These are phyloP conservation scores for Populus hybrid DNA, from an alignment of 441 rosid species.

Conservation along the genomic window DNA sequence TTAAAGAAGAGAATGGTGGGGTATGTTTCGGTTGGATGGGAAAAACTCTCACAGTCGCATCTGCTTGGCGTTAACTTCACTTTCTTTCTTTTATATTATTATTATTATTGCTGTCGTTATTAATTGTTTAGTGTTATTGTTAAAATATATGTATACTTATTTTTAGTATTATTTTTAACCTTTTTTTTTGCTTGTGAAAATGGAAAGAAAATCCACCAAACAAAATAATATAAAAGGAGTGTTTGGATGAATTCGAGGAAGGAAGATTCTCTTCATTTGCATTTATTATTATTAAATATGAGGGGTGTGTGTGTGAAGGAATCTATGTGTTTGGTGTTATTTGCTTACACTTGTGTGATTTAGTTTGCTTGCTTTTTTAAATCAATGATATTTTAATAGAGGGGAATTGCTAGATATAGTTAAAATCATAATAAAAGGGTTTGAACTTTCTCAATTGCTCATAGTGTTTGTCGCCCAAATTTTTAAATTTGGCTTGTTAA, in stretches of 20 bases:
- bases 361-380: background rate
- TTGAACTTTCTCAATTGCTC: too few relatives aligned
- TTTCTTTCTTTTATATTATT: conserved; percentile 22
- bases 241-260: conserved; percentile 37
- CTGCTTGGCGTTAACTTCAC: conserved; percentile 84
- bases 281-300: background rate
- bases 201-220: conserved; percentile 28
- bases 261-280: conserved; percentile 15
- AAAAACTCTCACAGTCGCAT: conserved; percentile 89
- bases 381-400: background rate
- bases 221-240: conserved; percentile 32
- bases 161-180: conserved; percentile 25
- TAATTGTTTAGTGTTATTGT: background rate
- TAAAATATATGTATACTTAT: background rate
- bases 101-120: conserved; percentile 16
- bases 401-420: background rate
- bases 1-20: conserved; percentile 76
- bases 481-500: too few relatives aligned
- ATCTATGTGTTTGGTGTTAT: conserved; percentile 9
- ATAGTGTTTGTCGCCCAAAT: too few relatives aligned
- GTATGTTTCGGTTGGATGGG: conserved; percentile 89
- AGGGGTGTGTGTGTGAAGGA: background rate
- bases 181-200: conserved; percentile 28
- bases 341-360: background rate
- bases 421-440: too few relatives aligned